A percentile compares a stretch with the other conserved stretches of the same genome.
phyloP scores from a whole-genome alignment of 2,329 filamentous ascomycete genomes.

The Colletotrichum phormii region DNA sequence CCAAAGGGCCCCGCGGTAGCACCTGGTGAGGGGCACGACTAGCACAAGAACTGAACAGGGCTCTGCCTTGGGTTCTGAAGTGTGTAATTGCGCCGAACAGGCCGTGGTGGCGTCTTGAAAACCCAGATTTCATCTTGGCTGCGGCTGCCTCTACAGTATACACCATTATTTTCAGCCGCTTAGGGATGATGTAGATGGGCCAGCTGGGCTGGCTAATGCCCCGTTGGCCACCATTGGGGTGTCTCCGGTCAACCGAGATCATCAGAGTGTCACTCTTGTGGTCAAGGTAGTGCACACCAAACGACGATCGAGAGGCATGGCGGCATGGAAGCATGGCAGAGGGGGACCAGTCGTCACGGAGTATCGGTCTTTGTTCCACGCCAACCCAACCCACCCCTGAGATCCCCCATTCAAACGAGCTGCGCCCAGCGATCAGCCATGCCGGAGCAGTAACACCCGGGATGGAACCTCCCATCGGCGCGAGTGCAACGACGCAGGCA shows the following conservation, averaged over 20 bases:
- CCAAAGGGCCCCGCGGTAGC: slow-evolving; percentile 14
- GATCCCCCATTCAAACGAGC: slow-evolving; percentile 14
- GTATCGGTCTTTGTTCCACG: neutral
- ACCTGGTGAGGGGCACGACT: slow-evolving; percentile 1
- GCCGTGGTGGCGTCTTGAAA: neutral
- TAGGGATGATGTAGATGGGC: neutral
- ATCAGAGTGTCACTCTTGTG: neutral
- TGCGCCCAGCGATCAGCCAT: slow-evolving; percentile 32
- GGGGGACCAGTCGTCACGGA: neutral
- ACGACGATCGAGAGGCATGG: neutral
- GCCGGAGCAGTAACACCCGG: slow-evolving; percentile 19
- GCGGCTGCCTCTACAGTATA: neutral
- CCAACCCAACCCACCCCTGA: neutral
- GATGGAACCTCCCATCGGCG: slow-evolving; percentile 21
- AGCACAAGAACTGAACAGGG: neutral
- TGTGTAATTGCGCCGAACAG: slow-evolving; percentile 29
- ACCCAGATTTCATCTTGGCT: slow-evolving; percentile 7
- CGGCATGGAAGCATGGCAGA: neutral
- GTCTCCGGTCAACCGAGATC: slow-evolving; percentile 31
- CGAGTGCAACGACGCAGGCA: slow-evolving; percentile 14
- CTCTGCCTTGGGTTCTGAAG: slow-evolving; percentile 2
- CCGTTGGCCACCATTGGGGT: slow-evolving; percentile 10
- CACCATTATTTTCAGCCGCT: neutral
- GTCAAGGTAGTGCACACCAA: neutral
- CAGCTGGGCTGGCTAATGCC: neutral